phyloP scores from a whole-genome alignment of 2,329 filamentous ascomycete genomes.

The Neopestalotiopsis rosae region DNA sequence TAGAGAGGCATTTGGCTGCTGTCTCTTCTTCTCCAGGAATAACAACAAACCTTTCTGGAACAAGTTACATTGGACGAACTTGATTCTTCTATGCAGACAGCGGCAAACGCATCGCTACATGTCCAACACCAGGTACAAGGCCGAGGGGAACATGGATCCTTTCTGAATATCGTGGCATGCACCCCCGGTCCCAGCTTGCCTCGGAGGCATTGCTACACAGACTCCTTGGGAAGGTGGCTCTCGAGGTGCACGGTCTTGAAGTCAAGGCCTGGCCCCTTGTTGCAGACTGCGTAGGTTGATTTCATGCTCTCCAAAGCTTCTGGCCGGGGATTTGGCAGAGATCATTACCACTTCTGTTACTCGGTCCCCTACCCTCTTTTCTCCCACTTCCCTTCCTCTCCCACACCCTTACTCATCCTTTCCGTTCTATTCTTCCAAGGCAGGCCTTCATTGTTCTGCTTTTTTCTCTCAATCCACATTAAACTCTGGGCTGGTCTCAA shows the following conservation, averaged over 20 bases:
- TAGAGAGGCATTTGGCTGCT: background rate
- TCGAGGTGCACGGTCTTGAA: constrained; percentile 20
- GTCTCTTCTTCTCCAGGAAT: background rate
- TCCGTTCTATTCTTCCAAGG: constrained; percentile 28
- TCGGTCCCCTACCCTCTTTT: constrained; percentile 25
- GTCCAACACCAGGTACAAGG: background rate
- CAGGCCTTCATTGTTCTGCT: constrained; percentile 35
- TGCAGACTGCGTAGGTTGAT: constrained; percentile 27
- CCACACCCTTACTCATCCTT: constrained; percentile 24
- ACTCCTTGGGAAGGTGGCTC: constrained; percentile 5
- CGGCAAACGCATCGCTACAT: background rate
- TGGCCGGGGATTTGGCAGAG: constrained; percentile 16
- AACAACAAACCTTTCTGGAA: constrained; percentile 6
- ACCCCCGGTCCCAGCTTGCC: background rate
- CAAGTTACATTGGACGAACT: constrained; percentile 2
- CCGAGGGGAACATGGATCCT: background rate
- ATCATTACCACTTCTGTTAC: constrained; percentile 27
- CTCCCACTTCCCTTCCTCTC: constrained; percentile 23
- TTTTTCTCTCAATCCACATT: constrained; percentile 20
- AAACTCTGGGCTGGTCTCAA: constrained; percentile 26
- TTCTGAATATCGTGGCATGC: constrained; percentile 4
- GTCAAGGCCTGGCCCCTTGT: constrained; percentile 24
- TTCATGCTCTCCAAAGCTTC: constrained; percentile 25
- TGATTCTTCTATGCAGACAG: background rate
- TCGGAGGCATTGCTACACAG: constrained; percentile 9